phyloP scores from a whole-genome alignment of 1,284 basidiomycete genomes.

The Ceratobasidium sp. region DNA sequence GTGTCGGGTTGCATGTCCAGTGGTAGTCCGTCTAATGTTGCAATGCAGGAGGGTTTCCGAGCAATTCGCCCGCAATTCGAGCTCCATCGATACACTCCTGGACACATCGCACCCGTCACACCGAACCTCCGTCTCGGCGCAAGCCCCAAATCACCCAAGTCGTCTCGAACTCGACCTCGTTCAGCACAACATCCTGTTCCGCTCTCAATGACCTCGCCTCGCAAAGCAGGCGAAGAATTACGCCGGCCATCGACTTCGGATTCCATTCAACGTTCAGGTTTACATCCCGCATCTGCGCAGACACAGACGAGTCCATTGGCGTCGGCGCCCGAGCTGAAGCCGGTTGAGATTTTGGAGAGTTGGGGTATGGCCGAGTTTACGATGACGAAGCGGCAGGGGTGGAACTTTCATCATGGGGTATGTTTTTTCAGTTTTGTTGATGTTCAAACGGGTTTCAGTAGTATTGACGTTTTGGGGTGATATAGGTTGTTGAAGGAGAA shows the following conservation, averaged over 20 bases:
- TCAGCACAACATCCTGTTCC: not conserved
- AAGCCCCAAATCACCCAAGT: conserved; percentile 7
- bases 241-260: conserved; percentile 45
- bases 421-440: too few species aligned
- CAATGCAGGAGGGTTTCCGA: conserved; percentile 73
- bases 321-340: conserved; percentile 53
- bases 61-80: conserved; percentile 72
- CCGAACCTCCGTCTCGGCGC: conserved; percentile 13
- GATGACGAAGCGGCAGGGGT: conserved; percentile 70
- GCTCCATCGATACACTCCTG: conserved; percentile 63
- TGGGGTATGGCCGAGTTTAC: conserved; percentile 70
- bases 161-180: conserved; percentile 1
- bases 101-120: conserved; percentile 43
- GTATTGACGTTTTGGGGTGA: too few species aligned
- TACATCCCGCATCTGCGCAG: too few species aligned
- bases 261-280: not conserved
- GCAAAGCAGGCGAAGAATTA: conserved; percentile 51
- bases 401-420: conserved; percentile 75
- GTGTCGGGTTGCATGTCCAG: conserved; percentile 19
- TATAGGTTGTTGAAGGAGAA: conserved; percentile 70
- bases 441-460: too few species aligned
- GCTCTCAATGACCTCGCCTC: conserved; percentile 49
- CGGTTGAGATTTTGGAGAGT: conserved; percentile 50
- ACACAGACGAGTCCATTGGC: conserved; percentile 54
- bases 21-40: not conserved